Conservation (phyloP, 768 basidiomycete species). For the Nevesoporus exiguus region DNA sequence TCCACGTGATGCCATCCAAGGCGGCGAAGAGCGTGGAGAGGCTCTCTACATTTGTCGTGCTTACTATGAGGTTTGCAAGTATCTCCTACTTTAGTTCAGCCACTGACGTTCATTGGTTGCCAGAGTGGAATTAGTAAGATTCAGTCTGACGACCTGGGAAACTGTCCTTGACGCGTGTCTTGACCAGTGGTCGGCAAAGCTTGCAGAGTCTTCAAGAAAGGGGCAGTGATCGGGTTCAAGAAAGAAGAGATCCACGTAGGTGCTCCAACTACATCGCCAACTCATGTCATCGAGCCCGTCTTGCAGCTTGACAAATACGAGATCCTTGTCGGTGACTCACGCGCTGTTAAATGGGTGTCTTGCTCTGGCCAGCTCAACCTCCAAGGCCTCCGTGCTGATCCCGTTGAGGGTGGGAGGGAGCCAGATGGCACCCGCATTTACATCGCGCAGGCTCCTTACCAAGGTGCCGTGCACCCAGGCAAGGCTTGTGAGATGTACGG, state of each 20-base stretch:
- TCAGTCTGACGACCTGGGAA: not conserved
- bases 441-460: conserved; percentile 55
- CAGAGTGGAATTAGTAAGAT: conserved; percentile 54
- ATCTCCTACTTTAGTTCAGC: not conserved
- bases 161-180: conserved; percentile 1
- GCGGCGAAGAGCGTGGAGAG: conserved; percentile 51
- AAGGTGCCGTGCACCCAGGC: conserved; percentile 56
- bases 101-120: conserved; percentile 8
- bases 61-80: conserved; percentile 49
- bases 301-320: conserved; percentile 60
- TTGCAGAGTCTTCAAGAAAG: conserved; percentile 52
- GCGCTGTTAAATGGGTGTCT: conserved; percentile 57
- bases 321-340: conserved; percentile 62
- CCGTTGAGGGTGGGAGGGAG: conserved; percentile 70
- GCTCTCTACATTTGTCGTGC: conserved; percentile 57
- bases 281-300: not conserved
- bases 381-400: conserved; percentile 40
- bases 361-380: conserved; percentile 45
- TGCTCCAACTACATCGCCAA: not conserved
- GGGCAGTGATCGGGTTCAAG: conserved; percentile 60
- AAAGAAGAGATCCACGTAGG: conserved; percentile 57
- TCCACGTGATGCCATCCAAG: conserved; percentile 53
- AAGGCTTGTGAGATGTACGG: conserved; percentile 50
- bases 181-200: conserved; percentile 64
- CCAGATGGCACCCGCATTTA: conserved; percentile 57